phyloP scores from a whole-genome alignment of 179 eudicot species.

The Gypsophila paniculata region DNA sequence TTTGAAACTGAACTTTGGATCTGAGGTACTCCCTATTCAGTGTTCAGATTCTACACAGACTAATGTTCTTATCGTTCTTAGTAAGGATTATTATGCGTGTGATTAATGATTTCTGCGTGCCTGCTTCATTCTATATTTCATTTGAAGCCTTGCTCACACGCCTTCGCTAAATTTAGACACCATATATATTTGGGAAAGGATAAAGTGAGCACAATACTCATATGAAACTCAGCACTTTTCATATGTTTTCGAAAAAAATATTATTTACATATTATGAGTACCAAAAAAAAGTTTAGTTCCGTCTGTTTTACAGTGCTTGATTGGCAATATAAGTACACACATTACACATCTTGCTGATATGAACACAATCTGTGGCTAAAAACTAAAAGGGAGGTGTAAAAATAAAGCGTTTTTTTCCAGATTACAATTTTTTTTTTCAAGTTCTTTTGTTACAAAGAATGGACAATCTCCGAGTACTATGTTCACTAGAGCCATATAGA shows the following conservation, averaged over 20 bases:
- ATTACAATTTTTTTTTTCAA: constrained; percentile 15
- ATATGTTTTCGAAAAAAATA: no score
- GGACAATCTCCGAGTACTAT: constrained; percentile 11
- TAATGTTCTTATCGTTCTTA: no score
- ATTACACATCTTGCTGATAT: constrained; percentile 1
- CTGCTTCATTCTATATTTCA: background rate
- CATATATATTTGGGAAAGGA: background rate
- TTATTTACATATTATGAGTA: background rate
- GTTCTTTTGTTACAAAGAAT: background rate
- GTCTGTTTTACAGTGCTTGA: background rate
- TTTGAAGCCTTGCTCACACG: background rate
- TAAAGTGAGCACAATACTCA: no score
- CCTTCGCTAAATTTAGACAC: background rate
- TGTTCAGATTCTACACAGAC: background rate
- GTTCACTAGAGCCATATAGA: background rate
- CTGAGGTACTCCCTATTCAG: background rate
- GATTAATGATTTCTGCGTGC: background rate
- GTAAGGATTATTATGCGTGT: no score
- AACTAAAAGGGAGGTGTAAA: constrained; percentile 16
- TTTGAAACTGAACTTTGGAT: background rate
- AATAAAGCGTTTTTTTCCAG: background rate
- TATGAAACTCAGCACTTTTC: background rate
- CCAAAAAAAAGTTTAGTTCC: constrained; percentile 1
- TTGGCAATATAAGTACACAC: background rate
- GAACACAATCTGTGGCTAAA: constrained; percentile 4